phyloP scores from a whole-genome alignment of 495 filamentous ascomycete species.

The Neurospora sp. region DNA sequence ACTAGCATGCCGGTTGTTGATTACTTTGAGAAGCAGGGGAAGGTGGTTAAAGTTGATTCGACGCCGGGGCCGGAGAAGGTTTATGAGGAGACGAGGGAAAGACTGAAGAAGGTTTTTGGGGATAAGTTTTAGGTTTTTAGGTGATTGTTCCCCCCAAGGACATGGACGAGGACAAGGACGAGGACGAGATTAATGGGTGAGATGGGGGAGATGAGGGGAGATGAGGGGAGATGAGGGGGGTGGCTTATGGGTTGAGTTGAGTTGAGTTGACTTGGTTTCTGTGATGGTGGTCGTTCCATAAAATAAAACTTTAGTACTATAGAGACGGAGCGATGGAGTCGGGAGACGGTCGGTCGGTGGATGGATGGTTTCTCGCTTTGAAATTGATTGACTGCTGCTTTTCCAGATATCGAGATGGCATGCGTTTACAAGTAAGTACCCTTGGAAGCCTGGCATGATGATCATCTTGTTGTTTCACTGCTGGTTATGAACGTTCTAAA shows the following conservation, averaged over 20 bases:
- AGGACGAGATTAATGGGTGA: background rate
- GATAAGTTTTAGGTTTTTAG: slow-evolving; percentile 14
- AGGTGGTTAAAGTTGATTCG: slow-evolving; percentile 70
- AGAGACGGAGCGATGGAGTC: background rate
- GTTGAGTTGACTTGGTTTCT: background rate
- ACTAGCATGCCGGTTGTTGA: slow-evolving; percentile 96
- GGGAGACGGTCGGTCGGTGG: background rate
- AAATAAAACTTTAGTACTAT: background rate
- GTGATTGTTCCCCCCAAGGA: background rate
- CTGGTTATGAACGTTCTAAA: too few relatives aligned
- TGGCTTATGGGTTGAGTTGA: background rate
- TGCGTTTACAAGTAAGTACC: background rate
- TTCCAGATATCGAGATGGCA: background rate
- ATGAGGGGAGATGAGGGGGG: too few relatives aligned
- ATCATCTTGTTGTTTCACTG: too few relatives aligned
- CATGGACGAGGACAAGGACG: background rate
- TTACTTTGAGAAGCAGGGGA: slow-evolving; percentile 63
- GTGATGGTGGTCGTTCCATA: background rate
- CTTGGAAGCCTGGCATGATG: background rate
- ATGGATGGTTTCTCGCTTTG: background rate
- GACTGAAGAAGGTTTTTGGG: slow-evolving; percentile 23
- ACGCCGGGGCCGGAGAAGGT: slow-evolving; percentile 61
- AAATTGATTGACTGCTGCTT: background rate
- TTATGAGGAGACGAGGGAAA: slow-evolving; percentile 52
- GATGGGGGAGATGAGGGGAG: too few relatives aligned